phyloP scores from a whole-genome alignment of 2,329 filamentous ascomycete species.

The Hymenoscyphus linearis region DNA sequence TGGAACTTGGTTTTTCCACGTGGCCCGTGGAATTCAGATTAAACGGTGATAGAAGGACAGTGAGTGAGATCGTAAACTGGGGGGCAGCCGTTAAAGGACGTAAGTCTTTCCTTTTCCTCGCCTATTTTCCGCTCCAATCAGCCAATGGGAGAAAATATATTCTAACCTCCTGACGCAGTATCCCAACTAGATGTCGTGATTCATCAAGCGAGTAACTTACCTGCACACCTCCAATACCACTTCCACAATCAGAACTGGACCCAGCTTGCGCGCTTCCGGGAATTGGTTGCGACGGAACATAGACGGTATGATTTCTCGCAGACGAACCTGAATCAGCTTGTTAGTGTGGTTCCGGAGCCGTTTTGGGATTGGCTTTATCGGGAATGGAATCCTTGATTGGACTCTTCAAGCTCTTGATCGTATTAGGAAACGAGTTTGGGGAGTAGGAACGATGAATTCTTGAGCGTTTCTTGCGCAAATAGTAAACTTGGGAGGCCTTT shows the following conservation, averaged over 20 bases:
- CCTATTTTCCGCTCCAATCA: background rate
- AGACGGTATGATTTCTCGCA: slow-evolving; percentile 61
- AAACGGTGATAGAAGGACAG: slow-evolving; percentile 58
- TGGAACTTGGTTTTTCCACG: slow-evolving; percentile 52
- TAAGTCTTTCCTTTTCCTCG: slow-evolving; percentile 28
- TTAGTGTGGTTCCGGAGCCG: slow-evolving; percentile 42
- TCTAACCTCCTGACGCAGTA: background rate
- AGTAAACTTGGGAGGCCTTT: no score
- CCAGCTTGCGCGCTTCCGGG: slow-evolving; percentile 50
- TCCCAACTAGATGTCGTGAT: slow-evolving; percentile 17
- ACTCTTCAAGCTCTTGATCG: background rate
- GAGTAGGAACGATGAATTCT: no score
- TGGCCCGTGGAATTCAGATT: slow-evolving; percentile 69
- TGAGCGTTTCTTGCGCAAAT: no score
- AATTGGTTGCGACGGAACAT: slow-evolving; percentile 62
- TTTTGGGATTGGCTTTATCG: slow-evolving; percentile 51
- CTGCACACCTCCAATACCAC: slow-evolving; percentile 17
- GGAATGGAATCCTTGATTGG: slow-evolving; percentile 36
- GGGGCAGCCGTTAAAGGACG: slow-evolving; percentile 45
- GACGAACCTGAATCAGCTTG: slow-evolving; percentile 53
- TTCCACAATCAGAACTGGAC: slow-evolving; percentile 38
- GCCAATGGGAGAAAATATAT: no score
- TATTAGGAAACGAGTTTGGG: no score
- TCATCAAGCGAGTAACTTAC: slow-evolving; percentile 16
- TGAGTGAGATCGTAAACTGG: slow-evolving; percentile 53